phyloP scores from a whole-genome alignment of 2,329 filamentous ascomycete species.

The Diplodia intermedia region DNA sequence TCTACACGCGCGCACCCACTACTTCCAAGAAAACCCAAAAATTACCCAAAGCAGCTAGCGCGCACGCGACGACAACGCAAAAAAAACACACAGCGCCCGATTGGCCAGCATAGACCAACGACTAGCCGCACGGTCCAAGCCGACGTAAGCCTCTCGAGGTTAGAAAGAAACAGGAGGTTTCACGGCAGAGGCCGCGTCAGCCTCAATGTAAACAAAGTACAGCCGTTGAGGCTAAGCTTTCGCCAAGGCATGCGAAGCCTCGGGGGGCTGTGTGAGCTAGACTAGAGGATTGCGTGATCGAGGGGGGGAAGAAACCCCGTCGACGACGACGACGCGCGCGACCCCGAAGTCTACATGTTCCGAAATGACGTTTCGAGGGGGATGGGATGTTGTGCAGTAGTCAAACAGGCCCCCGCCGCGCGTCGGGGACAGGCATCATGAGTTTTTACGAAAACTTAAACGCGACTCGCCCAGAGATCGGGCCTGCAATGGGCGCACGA shows the following conservation, averaged over 20 bases:
- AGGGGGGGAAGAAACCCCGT: no score
- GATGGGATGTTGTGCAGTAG: not conserved
- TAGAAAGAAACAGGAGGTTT: conserved; percentile 4
- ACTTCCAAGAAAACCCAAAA: not conserved
- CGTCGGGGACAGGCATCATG: not conserved
- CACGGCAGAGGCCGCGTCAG: conserved; percentile 5
- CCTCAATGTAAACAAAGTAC: not conserved
- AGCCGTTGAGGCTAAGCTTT: conserved; percentile 5
- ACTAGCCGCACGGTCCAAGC: conserved; percentile 7
- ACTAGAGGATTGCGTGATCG: not conserved
- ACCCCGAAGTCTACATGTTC: no score
- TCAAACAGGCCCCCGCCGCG: not conserved
- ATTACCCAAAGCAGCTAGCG: not conserved
- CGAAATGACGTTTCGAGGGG: not conserved
- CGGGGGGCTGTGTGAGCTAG: not conserved
- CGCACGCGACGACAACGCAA: not conserved
- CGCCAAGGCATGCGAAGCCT: conserved; percentile 19
- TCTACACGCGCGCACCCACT: not conserved
- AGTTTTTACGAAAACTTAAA: not conserved
- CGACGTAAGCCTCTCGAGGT: conserved; percentile 8
- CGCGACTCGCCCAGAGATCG: not conserved
- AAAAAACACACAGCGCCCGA: not conserved
- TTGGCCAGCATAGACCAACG: not conserved
- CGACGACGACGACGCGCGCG: not conserved
- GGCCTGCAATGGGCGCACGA: not conserved